phyloP scores from a whole-genome alignment of 2,329 filamentous ascomycete species.

The Parastagonospora avenae region DNA sequence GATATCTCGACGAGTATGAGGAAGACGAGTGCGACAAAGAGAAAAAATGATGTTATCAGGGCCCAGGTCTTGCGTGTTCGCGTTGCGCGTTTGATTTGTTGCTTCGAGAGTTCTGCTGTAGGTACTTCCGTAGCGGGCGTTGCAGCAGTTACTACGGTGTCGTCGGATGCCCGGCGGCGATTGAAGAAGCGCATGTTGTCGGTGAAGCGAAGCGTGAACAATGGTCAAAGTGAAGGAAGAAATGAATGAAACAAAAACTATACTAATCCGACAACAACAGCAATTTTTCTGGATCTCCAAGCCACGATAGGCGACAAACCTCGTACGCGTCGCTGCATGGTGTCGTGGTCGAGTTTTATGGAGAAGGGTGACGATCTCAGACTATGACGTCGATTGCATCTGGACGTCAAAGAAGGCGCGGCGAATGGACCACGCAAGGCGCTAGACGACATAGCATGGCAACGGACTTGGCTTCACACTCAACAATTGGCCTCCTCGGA shows the following conservation, averaged over 20 bases:
- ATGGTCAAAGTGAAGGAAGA: constrained; percentile 1
- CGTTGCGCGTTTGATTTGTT: constrained; percentile 47
- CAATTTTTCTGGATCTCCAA: not conserved
- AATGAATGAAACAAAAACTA: constrained; percentile 2
- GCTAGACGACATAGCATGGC: constrained; percentile 15
- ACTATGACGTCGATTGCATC: constrained; percentile 30
- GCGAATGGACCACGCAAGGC: constrained; percentile 11
- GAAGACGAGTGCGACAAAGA: constrained; percentile 77
- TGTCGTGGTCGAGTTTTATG: constrained; percentile 27
- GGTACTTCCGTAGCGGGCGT: constrained; percentile 20
- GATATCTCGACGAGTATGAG: constrained; percentile 81
- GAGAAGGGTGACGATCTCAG: constrained; percentile 13
- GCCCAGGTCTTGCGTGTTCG: constrained; percentile 65
- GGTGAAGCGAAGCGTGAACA: not conserved
- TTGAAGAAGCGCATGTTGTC: constrained; percentile 29
- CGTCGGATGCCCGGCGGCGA: constrained; percentile 22
- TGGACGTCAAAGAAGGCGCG: constrained; percentile 11
- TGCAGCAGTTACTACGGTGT: constrained; percentile 18
- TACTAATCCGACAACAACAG: not conserved
- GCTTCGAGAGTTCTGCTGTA: constrained; percentile 38
- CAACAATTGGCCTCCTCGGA: constrained; percentile 5
- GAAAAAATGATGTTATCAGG: constrained; percentile 69
- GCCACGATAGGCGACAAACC: not conserved
- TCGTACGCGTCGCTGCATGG: constrained; percentile 28
- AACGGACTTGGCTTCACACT: not conserved